Evolutionary conservation across 371 early-diverging fungal genomes (phyloP), one percentile per base, ranked within the genome.

Genomic region (Lichtheimia hyalospora): DNA sequence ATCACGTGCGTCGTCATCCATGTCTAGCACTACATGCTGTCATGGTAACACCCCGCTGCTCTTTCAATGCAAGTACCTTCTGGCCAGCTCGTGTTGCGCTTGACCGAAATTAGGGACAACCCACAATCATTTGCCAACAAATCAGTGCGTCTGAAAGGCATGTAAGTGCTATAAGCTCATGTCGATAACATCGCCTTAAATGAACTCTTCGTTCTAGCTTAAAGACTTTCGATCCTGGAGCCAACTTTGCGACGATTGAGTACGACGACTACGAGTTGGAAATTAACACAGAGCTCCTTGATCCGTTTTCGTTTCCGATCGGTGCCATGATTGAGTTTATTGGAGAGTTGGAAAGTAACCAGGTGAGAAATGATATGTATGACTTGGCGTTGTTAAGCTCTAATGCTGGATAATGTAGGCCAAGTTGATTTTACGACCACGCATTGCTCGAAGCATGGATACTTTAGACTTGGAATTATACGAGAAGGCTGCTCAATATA

Each of bases 401-500:
- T 34, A 10, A 34, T 34, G 8, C 34, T 0, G 34, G 34, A 34
- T 34, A 18, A 0, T 41, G n/a, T 27, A 55, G 24, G 23, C 39
- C 13, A 44, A 48, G 20, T 12, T 12, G 27, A 25, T 49, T 10
- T 2, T 61, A 21, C 50, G 55, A 24, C 55, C 62, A 27, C 55
- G 55, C 24, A 27, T 61, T 39, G 56, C 46, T 24, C 54, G 62
- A 14, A 40, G 49, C 12, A 48, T 61, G 8, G 54, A 54, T 50
- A 61, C 62, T 3, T 21, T 61, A 41, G 62, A 61, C 42, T 41
- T 61, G 42, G 49, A 61, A 24, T 21, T 61, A n/a, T 61, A 54
- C 24, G 56, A 61, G 42, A 42, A 44, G 44, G 56, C 56, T 13
- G 56, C 27, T 4, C 23, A 55, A 55, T 55, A 25, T 24, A 55